A percentile compares a stretch with the other conserved stretches of the same genome.
Evolutionary conservation across 1,139 yeast species (phyloP).

Genomic region (Kodamaea derodonti): DNA sequence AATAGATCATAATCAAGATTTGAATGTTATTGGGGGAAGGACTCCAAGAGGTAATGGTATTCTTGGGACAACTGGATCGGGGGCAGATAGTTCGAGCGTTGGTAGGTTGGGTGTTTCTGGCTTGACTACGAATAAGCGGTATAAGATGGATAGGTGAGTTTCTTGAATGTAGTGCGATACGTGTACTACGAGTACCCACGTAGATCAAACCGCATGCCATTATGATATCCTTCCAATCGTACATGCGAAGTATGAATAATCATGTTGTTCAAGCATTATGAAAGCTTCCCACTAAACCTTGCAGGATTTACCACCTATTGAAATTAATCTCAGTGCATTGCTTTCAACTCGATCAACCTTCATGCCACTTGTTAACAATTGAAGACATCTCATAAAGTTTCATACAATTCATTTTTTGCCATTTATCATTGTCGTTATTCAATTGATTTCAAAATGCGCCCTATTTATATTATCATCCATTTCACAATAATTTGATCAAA

Average conservation of each 20-base stretch:
- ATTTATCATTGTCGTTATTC: too few species aligned
- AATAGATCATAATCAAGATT: conserved; percentile 1
- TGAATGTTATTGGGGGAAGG: conserved; percentile 3
- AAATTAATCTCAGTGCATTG: too few species aligned
- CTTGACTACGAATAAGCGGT: conserved; percentile 10
- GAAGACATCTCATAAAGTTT: too few species aligned
- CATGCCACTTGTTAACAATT: too few species aligned
- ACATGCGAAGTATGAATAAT: too few species aligned
- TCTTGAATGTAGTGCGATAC: too few species aligned
- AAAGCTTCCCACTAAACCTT: background rate
- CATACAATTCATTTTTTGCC: too few species aligned
- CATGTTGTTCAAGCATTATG: background rate
- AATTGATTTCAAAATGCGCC: too few species aligned
- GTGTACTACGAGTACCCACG: too few species aligned
- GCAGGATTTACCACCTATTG: background rate
- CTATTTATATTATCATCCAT: background rate
- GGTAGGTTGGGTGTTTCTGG: conserved; percentile 2
- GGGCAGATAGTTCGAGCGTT: background rate
- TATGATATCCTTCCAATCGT: too few species aligned
- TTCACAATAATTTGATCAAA: background rate
- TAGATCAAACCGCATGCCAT: too few species aligned
- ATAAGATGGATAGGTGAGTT: conserved; percentile 10
- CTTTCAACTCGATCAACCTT: too few species aligned
- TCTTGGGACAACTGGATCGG: background rate
- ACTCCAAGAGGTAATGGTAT: conserved; percentile 3